Conservation (phyloP, 257 asterid species). For the Osmanthus fragrans region DNA sequence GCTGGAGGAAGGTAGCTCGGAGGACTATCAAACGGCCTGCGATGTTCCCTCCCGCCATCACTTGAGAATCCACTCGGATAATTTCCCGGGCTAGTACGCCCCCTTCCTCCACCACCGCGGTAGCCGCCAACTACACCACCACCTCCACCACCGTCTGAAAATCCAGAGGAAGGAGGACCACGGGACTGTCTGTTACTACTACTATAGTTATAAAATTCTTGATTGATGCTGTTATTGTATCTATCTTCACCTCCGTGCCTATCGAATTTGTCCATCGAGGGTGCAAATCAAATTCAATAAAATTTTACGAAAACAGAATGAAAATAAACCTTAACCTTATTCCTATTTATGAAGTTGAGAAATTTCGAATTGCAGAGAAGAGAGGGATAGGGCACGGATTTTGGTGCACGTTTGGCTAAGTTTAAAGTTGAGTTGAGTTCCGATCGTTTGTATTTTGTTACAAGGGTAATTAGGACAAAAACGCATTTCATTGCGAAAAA, state of each 20-base stretch:
- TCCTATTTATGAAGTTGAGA: not conserved
- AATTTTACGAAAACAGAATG: not conserved
- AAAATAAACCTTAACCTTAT: constrained; percentile 10
- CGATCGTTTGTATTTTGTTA: too few relatives aligned
- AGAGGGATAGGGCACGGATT: too few relatives aligned
- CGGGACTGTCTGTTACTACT: constrained; percentile 23
- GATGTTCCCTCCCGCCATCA: constrained; percentile 45
- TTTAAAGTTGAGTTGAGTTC: too few relatives aligned
- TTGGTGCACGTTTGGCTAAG: too few relatives aligned
- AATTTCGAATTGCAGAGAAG: not conserved
- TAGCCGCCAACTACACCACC: constrained; percentile 26
- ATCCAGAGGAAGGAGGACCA: constrained; percentile 16
- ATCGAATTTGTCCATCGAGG: constrained; percentile 52
- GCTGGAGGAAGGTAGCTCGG: constrained; percentile 44
- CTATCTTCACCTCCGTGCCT: constrained; percentile 51
- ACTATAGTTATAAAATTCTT: constrained; percentile 28
- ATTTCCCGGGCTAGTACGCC: constrained; percentile 32
- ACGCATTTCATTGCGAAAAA: too few relatives aligned
- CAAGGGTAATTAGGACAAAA: too few relatives aligned
- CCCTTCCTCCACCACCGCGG: constrained; percentile 37
- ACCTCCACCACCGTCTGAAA: constrained; percentile 26
- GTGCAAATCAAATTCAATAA: not conserved
- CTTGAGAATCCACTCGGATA: constrained; percentile 33
- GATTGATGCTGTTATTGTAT: constrained; percentile 33
- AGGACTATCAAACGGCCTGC: constrained; percentile 50